Evolutionary conservation across 208 protist genomes (phyloP), one percentile per base, ranked within the genome.

Genomic region (Trypanosoma rangeli): DNA sequence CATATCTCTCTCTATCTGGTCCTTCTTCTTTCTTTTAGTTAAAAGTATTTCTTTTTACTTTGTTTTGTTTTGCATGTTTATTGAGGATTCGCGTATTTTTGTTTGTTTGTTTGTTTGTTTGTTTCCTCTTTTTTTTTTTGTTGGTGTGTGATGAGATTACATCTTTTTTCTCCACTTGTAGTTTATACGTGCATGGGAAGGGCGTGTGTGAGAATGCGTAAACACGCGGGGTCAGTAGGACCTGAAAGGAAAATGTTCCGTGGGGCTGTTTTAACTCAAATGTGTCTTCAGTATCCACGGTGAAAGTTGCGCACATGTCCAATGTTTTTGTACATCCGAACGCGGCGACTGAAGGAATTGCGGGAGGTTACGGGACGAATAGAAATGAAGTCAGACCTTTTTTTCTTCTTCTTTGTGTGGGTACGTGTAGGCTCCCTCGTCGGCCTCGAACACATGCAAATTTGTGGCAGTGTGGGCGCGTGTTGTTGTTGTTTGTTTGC

Each of bases 101-200:
- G 2, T 7, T 2, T 7, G 7, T 37, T 37, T 37, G 33, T 7
- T 37, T 37, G 2, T 37, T 37, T 37, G 2, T 37, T 37, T 2
- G 33, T 37, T 37, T 7, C 4, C 33, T 9, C 7, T 37, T 37
- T 37, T 2, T 7, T 37, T 37, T 37, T 9, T 37, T 37, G 2
- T 9, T 15, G 46, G 13, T 55, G 33, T 37, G 33, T 37, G 33
- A 37, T 68, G 67, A 70, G 50, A 15, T 46, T 70, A 48, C 10
- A 42, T 33, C 56, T 22, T 73, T 50, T 35, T 65, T 62, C 5
- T 48, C 26, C 56, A 8, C 46, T 28, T 33, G 46, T 0, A 1
- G 3, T 49, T 58, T 68, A 57, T 35, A 26, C 29, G 18, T n/a
- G 26, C 12, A 58, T 20, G 22, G 49, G 49, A 26, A 50, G 7